phyloP scores from a whole-genome alignment of 371 early-diverging fungal species.

The Apophysomyces variabilis region DNA sequence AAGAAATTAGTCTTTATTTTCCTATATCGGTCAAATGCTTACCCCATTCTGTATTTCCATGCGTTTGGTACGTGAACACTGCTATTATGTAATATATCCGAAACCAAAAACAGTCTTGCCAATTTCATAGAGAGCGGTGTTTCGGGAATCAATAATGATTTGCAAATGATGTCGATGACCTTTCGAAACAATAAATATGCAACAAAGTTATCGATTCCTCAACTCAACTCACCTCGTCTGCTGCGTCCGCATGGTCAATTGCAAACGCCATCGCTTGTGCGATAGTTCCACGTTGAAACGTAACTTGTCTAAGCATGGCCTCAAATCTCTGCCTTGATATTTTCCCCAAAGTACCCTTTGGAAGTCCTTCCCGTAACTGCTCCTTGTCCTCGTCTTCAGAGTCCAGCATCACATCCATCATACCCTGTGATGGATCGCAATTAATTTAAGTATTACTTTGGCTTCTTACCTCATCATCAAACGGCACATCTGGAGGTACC shows the following conservation, averaged over 20 bases:
- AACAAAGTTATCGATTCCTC: too few species aligned
- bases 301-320: conserved; percentile 59
- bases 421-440: conserved; percentile 25
- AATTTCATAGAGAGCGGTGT: conserved; percentile 72
- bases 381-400: conserved; percentile 63
- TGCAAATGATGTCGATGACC: conserved; percentile 71
- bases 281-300: conserved; percentile 69
- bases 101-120: conserved; percentile 80
- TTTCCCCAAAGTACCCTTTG: conserved; percentile 63
- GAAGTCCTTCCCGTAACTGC: conserved; percentile 37
- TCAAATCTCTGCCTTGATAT: conserved; percentile 64
- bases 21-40: conserved; percentile 15
- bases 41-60: conserved; percentile 82
- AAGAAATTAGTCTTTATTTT: not conserved
- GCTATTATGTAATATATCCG: conserved; percentile 88
- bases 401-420: conserved; percentile 38
- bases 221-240: conserved; percentile 67
- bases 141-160: conserved; percentile 60
- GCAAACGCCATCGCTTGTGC: conserved; percentile 87
- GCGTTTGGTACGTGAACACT: conserved; percentile 80
- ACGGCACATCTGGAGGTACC: conserved; percentile 84
- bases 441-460: not conserved
- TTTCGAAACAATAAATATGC: conserved; percentile 13
- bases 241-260: conserved; percentile 84
- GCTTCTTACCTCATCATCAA: conserved; percentile 65